Evolutionary conservation across 192 early-diverging fungal genomes (phyloP).

Genomic region (Ambispora gerdemannii): DNA sequence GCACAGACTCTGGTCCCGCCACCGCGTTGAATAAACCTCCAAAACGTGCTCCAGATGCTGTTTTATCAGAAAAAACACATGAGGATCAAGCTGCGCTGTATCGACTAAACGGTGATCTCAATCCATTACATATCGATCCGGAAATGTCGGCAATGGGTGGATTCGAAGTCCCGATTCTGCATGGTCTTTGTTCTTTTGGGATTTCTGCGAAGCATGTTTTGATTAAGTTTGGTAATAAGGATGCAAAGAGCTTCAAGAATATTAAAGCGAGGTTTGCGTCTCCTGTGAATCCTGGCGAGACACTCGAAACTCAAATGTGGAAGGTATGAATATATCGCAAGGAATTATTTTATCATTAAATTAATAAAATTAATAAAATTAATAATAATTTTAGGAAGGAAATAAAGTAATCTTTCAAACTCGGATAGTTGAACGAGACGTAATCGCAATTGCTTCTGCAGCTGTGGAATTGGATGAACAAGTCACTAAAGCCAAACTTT

Average conservation of each 20-base stretch:
- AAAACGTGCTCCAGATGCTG: conserved; percentile 77
- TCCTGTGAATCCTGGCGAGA: conserved; percentile 95
- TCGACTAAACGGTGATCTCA: conserved; percentile 92
- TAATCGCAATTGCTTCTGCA: conserved; percentile 85
- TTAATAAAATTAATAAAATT: too few species aligned
- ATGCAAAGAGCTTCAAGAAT: conserved; percentile 68
- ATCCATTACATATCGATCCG: conserved; percentile 98
- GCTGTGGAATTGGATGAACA: conserved; percentile 76
- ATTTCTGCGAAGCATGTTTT: conserved; percentile 89
- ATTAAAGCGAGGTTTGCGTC: conserved; percentile 91
- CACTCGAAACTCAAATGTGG: conserved; percentile 98
- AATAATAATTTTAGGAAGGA: conserved; percentile 68
- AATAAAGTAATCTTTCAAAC: conserved; percentile 92
- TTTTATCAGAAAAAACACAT: conserved; percentile 79
- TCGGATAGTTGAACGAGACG: conserved; percentile 89
- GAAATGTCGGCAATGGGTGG: conserved; percentile 90
- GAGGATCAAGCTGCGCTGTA: conserved; percentile 95
- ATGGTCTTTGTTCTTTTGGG: conserved; percentile 93
- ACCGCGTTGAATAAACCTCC: conserved; percentile 80
- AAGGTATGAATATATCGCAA: conserved; percentile 28
- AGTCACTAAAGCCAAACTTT: conserved; percentile 35
- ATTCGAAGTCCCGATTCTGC: conserved; percentile 95
- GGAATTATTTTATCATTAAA: too few species aligned
- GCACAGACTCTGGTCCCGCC: conserved; percentile 69
- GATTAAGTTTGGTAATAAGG: conserved; percentile 65